Percentiles rank a stretch among this genome's conserved stretches.
Conservation (phyloP, 345 rosid genomes). For the Eucalyptus pumila region DNA sequence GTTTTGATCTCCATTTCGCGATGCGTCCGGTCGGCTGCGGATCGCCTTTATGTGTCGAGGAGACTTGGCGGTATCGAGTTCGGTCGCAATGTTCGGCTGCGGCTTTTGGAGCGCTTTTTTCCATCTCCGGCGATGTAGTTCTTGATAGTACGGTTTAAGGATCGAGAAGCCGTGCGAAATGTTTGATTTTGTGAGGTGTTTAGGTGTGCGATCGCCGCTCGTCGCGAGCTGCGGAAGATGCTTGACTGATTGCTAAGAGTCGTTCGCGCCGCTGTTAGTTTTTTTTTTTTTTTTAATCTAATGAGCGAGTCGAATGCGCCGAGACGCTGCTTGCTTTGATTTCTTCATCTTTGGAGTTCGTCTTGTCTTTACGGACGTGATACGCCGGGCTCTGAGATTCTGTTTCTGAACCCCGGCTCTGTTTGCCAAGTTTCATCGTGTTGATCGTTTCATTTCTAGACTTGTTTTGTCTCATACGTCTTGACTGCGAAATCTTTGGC, state of each 20-base stretch:
- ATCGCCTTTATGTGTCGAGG: neutral
- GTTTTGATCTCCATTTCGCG: neutral
- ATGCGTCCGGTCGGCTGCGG: neutral
- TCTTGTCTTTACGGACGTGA: too few relatives aligned
- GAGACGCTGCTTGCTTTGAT: neutral
- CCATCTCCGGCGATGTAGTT: neutral
- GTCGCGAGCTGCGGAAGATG: accelerated
- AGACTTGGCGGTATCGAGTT: neutral
- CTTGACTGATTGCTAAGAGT: neutral
- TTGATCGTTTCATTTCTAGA: neutral
- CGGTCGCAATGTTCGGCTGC: neutral
- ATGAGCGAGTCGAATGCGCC: neutral
- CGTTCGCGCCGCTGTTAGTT: neutral
- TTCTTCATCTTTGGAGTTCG: neutral
- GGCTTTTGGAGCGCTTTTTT: neutral
- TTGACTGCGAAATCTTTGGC: neutral
- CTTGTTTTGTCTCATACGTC: neutral
- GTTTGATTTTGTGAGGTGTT: neutral
- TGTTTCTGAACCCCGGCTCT: neutral
- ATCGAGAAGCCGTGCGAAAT: neutral
- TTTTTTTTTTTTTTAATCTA: neutral
- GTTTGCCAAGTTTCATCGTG: neutral
- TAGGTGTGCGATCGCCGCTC: neutral
- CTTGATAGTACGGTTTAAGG: neutral
- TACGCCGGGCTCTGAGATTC: neutral